Evolutionary conservation across 768 basidiomycete genomes (phyloP), one percentile per base, ranked within the genome.

Genomic region (Lactarius hengduanensis): DNA sequence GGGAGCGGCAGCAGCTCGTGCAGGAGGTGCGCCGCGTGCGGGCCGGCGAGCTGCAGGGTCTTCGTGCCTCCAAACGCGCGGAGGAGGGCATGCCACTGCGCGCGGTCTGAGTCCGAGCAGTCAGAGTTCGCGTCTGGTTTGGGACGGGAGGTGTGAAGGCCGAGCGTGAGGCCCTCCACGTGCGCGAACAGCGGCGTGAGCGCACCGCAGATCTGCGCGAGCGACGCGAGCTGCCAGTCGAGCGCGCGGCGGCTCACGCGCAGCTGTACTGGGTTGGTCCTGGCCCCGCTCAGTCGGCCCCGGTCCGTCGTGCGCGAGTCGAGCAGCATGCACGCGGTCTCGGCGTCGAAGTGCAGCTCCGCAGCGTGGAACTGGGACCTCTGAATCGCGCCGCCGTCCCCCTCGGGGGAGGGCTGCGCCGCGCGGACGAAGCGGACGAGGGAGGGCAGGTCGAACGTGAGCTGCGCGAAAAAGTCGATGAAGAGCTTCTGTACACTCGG

Each of bases 401-500:
- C 41, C 6, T 41, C 5, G 6, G 41, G 6, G 16, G 41, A 18
- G 41, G 41, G 20, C 20, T 45, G 43, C 20, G 36, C 34, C 32
- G 43, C 22, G 43, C 34, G 43, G 55, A 26, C 2, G 56, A 47
- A 38, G 4, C 20, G 41, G 3, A 5, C n/a, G 4, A 57, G 30
- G 26, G 5, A 50, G 8, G 62, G 45, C n/a, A 58, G 22, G n/a
- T 22, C 5, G 56, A 63, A 63, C 3, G 62, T 36, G 32, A 58
- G 62, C 10, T 63, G 62, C 28, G 45, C 36, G 62, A 63, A 63
- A 22, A 63, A 57, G 22, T 57, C 57, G 43, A 63, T 2, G 56
- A 57, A 57, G 32, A 58, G 22, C 8, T 32, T 57, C 9, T 22
- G 40, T 3, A 63, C 43, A 16, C 2, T 0, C 6, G 62, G 62